Evolutionary conservation across 1,284 basidiomycete genomes (phyloP), one percentile per base, ranked within the genome.

Genomic region (Apiotrichum mycotoxinovorans): DNA sequence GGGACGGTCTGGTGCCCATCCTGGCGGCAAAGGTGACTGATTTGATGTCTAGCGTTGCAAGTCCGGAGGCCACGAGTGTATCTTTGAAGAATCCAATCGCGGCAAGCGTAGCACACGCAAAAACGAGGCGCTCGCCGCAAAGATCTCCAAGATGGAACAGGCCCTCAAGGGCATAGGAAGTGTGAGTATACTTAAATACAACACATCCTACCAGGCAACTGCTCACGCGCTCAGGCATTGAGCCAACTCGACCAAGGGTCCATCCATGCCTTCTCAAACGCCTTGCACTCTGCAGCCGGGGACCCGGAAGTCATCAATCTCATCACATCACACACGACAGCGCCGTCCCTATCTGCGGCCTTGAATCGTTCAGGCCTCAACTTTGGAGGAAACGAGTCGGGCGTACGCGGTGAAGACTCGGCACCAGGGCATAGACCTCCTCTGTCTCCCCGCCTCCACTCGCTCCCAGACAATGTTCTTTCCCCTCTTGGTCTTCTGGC

Each of bases 1-100:
- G 17, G 34, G 45, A 25, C 45, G 53, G 4, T 40, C 44, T 26
- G 53, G 61, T 27, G 12, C 5, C 46, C 52, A 23, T 45, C 10
- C 44, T n/a, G 48, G 20, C 48, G 37, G 48, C 48, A 49, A 17
- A 25, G 44, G 44, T 51, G 49, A 46, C 44, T 35, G 40, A 38
- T 20, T 30, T 12, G 22, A 11, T 22, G 15, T n/a, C 22, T 59
- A 78, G 69, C 72, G 79, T 12, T 80, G 79, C 71, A 81, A 83
- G 60, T 78, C 86, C 0, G 88, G 90, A 12, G 87, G 87, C 54
- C 91, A 93, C 69, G 89, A 93, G 64, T 97, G 93, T 69, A 84
- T 95, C 44, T 97, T 97, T 65, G 91, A 96, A 76, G 92, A 95
- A 73, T 91, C 89, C 5, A 92, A 95, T 73, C 84, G 93, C 48